Percentiles rank a stretch among this genome's conserved stretches.
These are phyloP conservation scores for Trichophyton benhamiae DNA, from an alignment of 2,329 filamentous ascomycete species.

Conservation along the genomic window DNA sequence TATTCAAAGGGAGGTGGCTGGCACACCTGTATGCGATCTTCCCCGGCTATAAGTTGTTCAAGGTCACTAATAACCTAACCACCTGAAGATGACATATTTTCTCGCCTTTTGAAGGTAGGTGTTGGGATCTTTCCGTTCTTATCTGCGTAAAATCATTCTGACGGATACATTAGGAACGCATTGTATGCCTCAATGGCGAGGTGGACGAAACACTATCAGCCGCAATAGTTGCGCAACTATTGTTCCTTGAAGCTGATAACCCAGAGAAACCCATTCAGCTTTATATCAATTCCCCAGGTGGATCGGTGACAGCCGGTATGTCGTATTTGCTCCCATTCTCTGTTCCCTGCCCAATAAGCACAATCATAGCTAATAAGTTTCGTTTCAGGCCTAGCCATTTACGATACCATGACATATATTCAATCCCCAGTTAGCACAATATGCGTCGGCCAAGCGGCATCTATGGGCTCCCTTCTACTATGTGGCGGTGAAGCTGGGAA, in stretches of 20 bases:
- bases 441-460: constrained; percentile 85
- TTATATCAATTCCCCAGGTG: constrained; percentile 95
- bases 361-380: not conserved
- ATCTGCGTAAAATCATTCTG: constrained; percentile 2
- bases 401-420: constrained; percentile 98
- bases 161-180: constrained; percentile 55
- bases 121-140: not conserved
- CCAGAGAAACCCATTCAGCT: constrained; percentile 90
- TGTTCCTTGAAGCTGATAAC: constrained; percentile 95
- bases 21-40: constrained; percentile 55
- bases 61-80: constrained; percentile 17
- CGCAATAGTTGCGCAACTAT: constrained; percentile 87
- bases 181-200: constrained; percentile 82
- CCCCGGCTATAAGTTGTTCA: constrained; percentile 1
- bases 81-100: constrained; percentile 65
- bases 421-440: constrained; percentile 85
- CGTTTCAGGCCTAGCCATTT: constrained; percentile 57
- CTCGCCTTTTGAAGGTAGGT: constrained; percentile 60
- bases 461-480: constrained; percentile 83
- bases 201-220: constrained; percentile 85
- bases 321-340: not conserved
- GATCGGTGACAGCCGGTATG: constrained; percentile 69
- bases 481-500: constrained; percentile 76
- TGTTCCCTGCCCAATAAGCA: not conserved
- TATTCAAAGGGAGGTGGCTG: constrained; percentile 54